Evolutionary conservation across 768 basidiomycete genomes (phyloP), one percentile per base, ranked within the genome.

Genomic region (Suillus clintonianus): DNA sequence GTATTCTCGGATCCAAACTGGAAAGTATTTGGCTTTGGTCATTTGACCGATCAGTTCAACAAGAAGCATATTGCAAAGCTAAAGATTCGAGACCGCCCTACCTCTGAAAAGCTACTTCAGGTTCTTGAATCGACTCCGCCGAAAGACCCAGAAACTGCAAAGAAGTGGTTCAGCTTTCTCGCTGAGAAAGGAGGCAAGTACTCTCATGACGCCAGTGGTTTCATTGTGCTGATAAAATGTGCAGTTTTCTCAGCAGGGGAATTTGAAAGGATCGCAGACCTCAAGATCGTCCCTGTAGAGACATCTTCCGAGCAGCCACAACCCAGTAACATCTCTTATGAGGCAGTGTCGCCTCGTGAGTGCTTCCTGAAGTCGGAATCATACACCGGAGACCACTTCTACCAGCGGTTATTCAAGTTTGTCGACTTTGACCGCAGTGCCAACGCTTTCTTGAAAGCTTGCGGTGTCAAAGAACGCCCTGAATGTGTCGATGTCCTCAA

Each of bases 401-500:
- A 91, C 71, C 86, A 87, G 2, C 86, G 87, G 62, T 78, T 95
- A 4, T 95, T 97, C 72, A 82, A 83, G 17, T 96, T 93, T 68
- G 86, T 97, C 56, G 88, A 95, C 72, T 95, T 95, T 72, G 94
- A 92, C 1, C 70, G 80, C 1, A 77, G 81, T 13, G 95, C 89
- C 37, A 94, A 94, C 69, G 79, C 82, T 5, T 97, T 98, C 77
- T 80, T 98, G 42, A 83, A 82, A 59, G 88, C 89, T 3, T 92
- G 92, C 67, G 95, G 95, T 6, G 91, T 94, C n/a, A 89, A 87
- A 67, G 85, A 85, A 37, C 90, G 92, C 69, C 95, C 95, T 5
- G 91, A 85, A 60, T 85, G 91, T 5, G 88, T 91, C 62, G 92
- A 94, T 74, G 82, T 93, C 45, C 87, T 86, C 1, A 80, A 82